phyloP scores from a whole-genome alignment of 176 grass and related monocot genomes.

The Bothriochloa decipiens region DNA sequence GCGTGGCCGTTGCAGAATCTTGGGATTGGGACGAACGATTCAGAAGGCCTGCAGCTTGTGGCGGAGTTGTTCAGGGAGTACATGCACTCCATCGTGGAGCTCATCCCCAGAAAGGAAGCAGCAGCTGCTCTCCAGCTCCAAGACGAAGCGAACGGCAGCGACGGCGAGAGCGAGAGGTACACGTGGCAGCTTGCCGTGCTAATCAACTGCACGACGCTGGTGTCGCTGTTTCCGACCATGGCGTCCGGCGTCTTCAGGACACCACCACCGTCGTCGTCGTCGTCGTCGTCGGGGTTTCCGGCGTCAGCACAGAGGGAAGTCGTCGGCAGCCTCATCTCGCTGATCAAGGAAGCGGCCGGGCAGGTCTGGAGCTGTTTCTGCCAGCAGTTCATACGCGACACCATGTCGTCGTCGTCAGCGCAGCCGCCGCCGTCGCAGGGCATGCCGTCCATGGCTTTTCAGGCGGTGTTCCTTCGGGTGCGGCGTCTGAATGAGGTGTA shows the following conservation, averaged over 20 bases:
- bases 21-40: slow-evolving; percentile 36
- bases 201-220: slow-evolving; percentile 52
- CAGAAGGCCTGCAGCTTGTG: slow-evolving; percentile 37
- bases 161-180: background rate
- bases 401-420: background rate
- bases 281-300: background rate
- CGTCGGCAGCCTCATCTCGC: slow-evolving; percentile 23
- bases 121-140: background rate
- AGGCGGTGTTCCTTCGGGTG: slow-evolving; percentile 56
- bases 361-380: slow-evolving; percentile 54
- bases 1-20: slow-evolving; percentile 39
- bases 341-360: slow-evolving; percentile 44
- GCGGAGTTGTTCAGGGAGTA: slow-evolving; percentile 53
- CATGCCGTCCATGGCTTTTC: slow-evolving; percentile 58
- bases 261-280: no score
- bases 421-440: background rate
- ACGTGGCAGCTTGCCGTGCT: slow-evolving; percentile 53
- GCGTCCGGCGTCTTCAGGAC: slow-evolving; percentile 18
- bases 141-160: background rate
- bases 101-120: slow-evolving; percentile 22
- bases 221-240: slow-evolving; percentile 51
- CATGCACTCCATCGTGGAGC: slow-evolving; percentile 38
- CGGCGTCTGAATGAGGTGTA: slow-evolving; percentile 29
- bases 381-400: slow-evolving; percentile 52
- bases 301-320: background rate